Evolutionary conservation across 371 early-diverging fungal species (phyloP).

Genomic region (Dichotomocladium elegans): DNA sequence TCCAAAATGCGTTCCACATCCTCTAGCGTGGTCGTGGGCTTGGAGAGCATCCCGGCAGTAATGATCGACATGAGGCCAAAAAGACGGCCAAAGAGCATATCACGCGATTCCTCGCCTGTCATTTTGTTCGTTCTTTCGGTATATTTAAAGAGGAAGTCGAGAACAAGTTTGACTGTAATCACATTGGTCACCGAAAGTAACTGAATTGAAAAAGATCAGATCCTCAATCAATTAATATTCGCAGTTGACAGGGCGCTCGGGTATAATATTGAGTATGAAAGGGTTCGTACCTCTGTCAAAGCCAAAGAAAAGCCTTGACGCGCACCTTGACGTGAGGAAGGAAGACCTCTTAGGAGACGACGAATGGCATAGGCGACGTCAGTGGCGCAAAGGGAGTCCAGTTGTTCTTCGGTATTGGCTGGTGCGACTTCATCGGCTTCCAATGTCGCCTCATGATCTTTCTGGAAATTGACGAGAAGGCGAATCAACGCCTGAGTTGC

Average conservation of each 20-base stretch:
- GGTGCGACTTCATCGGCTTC: slow-evolving; percentile 7
- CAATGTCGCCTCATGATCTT: slow-evolving; percentile 30
- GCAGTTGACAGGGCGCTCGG: not conserved
- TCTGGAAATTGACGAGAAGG: slow-evolving; percentile 47
- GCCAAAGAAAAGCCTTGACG: slow-evolving; percentile 93
- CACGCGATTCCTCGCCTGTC: slow-evolving; percentile 80
- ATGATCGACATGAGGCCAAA: slow-evolving; percentile 84
- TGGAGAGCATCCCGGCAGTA: slow-evolving; percentile 75
- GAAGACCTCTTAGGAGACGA: slow-evolving; percentile 84
- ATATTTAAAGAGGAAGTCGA: slow-evolving; percentile 65
- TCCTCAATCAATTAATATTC: not conserved
- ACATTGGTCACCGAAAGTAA: slow-evolving; percentile 38
- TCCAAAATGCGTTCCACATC: slow-evolving; percentile 66
- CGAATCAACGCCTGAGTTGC: slow-evolving; percentile 52
- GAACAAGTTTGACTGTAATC: slow-evolving; percentile 52
- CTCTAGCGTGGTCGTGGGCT: slow-evolving; percentile 50
- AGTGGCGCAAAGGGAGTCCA: slow-evolving; percentile 58
- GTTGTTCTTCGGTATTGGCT: slow-evolving; percentile 55
- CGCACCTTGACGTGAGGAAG: slow-evolving; percentile 86
- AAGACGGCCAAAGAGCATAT: slow-evolving; percentile 85
- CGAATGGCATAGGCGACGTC: slow-evolving; percentile 88
- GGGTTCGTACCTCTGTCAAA: slow-evolving; percentile 79
- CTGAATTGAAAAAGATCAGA: slow-evolving; percentile 10
- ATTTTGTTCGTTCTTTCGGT: slow-evolving; percentile 56
- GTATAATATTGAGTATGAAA: too few relatives aligned